Conservation (phyloP, 2,329 filamentous ascomycete species). For the Neocatenulostroma microsporum region DNA sequence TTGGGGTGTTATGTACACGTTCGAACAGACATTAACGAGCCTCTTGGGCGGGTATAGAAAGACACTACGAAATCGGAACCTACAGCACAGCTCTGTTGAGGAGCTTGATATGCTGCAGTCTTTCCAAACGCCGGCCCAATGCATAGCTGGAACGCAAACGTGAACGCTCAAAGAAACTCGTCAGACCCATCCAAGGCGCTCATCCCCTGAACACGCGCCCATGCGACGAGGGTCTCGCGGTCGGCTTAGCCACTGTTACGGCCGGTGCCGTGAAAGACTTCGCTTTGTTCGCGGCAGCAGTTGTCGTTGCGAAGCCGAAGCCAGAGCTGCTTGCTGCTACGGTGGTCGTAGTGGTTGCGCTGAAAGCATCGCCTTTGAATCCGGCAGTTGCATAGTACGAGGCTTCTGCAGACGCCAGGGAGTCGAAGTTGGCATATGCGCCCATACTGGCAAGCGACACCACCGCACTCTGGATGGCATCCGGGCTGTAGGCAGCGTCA, state of each 20-base stretch:
- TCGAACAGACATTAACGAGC: too few relatives aligned
- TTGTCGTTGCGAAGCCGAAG: slow-evolving; percentile 14
- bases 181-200: too few relatives aligned
- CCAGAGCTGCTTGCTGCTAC: slow-evolving; percentile 15
- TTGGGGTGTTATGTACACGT: too few relatives aligned
- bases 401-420: slow-evolving; percentile 18
- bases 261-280: not conserved
- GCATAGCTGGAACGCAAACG: not conserved
- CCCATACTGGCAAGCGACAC: slow-evolving; percentile 19
- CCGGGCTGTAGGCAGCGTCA: slow-evolving; percentile 21
- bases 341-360: slow-evolving; percentile 8
- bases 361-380: slow-evolving; percentile 14
- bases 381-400: slow-evolving; percentile 21
- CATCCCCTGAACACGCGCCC: too few relatives aligned
- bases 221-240: too few relatives aligned
- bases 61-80: too few relatives aligned
- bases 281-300: slow-evolving; percentile 5
- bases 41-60: too few relatives aligned
- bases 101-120: too few relatives aligned
- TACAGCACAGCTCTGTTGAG: too few relatives aligned
- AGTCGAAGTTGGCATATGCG: slow-evolving; percentile 18
- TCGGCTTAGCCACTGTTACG: not conserved
- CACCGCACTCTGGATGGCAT: slow-evolving; percentile 16
- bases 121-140: not conserved
- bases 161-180: not conserved